Base-by-base conservation (phyloP, 164 flowering plant species). In the Nymphaea thermarum region DNA sequence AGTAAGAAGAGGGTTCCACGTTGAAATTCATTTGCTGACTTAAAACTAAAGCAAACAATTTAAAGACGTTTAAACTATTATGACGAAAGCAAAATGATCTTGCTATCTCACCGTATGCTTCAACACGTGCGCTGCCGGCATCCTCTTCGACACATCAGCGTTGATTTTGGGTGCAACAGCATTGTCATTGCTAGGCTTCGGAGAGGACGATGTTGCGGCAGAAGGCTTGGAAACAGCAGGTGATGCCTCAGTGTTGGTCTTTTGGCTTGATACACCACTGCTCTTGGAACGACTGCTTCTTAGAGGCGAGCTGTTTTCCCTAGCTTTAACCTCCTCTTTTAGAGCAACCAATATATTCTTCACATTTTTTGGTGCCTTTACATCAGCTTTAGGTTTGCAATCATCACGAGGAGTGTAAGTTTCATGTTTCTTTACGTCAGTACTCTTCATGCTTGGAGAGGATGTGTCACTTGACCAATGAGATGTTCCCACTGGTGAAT, bases 271-370 rank as follows among this genome's bases (percentile, higher is more conserved):
- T 10, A 63, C 68, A 76, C 78, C 79, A 64, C 75, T 79, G 57
- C 66, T 76, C 80, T 82, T 91, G 66, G 71, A 14, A 42, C 85
- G 86, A 73, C 71, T 82, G 47, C 85, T 79, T 87, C 93, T 84
- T 82, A 95, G 68, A n/a, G 99, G 97, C 10, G 99, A 91, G 77
- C 85, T 79, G 71, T 73, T 80, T 74, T 90, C 98, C 79, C 96
- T 83, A 65, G 47, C 77, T 80, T 81, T 92, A 4, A 88, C 96
- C 61, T 76, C 79, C 79, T 87, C 98, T 83, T 87, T 95, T 57
- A 88, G 75, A 78, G 88, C 82, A 84, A 85, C 79, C 79, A 86
- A 76, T 63, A 87, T 86, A 77, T 77, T 83, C 75, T 79, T 88
- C 36, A 88, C 82, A 57, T 85, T 82, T 77, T 83, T 91, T 17